Conservation (phyloP, 2,329 filamentous ascomycete species). For the Alternaria alternata region DNA sequence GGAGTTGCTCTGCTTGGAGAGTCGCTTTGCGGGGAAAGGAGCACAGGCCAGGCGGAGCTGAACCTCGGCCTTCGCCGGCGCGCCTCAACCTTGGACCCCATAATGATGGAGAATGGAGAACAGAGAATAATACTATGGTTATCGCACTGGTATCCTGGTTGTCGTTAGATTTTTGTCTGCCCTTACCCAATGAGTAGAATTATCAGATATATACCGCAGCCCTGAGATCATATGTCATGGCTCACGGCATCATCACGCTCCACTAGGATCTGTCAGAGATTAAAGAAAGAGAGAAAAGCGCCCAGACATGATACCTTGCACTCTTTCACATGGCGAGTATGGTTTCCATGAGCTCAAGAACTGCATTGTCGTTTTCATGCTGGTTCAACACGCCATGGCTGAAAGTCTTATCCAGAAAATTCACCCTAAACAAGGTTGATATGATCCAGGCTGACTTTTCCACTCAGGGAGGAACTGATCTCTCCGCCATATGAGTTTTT, state of each 20-base stretch:
- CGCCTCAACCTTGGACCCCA: not conserved
- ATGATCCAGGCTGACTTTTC: not conserved
- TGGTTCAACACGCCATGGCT: not conserved
- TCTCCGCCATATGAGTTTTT: too few relatives aligned
- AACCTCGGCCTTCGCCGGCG: slow-evolving; percentile 6
- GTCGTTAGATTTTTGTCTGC: too few relatives aligned
- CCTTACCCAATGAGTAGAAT: too few relatives aligned
- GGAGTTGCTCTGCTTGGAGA: slow-evolving; percentile 13
- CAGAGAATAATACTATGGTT: too few relatives aligned
- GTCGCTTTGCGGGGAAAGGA: slow-evolving; percentile 26
- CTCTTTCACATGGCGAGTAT: not conserved
- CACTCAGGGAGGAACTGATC: not conserved
- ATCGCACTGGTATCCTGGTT: too few relatives aligned
- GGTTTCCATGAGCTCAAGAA: fast-evolving
- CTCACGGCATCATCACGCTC: too few relatives aligned
- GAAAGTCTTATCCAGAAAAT: not conserved
- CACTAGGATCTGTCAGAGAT: too few relatives aligned
- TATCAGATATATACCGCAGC: too few relatives aligned
- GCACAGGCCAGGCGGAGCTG: slow-evolving; percentile 21
- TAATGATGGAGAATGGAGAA: too few relatives aligned
- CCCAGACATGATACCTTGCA: not conserved
- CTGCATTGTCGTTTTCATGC: not conserved
- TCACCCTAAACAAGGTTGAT: too few relatives aligned
- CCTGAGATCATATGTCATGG: too few relatives aligned
- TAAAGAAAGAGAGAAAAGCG: too few relatives aligned